Evolutionary conservation across 208 protist species (phyloP).

Genomic region (Phytomonas serpens): DNA sequence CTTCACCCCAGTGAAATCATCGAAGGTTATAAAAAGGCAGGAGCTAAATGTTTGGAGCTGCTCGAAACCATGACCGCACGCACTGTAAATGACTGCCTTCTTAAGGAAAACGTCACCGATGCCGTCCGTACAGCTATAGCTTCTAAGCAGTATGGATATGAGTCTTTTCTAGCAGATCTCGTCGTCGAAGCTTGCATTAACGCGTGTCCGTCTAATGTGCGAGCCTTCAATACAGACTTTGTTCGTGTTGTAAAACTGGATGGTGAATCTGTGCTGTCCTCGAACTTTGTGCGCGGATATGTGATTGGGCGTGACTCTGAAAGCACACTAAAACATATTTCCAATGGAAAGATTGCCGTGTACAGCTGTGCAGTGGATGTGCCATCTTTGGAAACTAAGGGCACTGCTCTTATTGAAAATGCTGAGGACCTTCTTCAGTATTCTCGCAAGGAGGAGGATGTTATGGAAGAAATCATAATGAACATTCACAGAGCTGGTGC

Average conservation of each 20-base stretch:
- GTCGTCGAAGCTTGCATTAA: constrained; percentile 95
- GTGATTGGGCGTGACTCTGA: constrained; percentile 94
- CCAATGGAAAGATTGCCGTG: constrained; percentile 97
- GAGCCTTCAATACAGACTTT: constrained; percentile 98
- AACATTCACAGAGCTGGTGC: constrained; percentile 94
- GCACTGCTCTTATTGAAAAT: constrained; percentile 95
- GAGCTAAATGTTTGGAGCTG: constrained; percentile 88
- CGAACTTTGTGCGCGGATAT: constrained; percentile 95
- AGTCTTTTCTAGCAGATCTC: constrained; percentile 92
- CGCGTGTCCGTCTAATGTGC: constrained; percentile 94
- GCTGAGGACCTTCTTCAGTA: constrained; percentile 98
- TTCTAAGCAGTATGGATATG: constrained; percentile 97
- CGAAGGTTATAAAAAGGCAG: constrained; percentile 95
- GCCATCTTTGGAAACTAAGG: constrained; percentile 97
- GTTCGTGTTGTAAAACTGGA: constrained; percentile 98
- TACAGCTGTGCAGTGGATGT: constrained; percentile 97
- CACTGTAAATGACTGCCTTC: constrained; percentile 77
- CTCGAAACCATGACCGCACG: constrained; percentile 62
- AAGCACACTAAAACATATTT: constrained; percentile 89
- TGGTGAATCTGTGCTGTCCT: constrained; percentile 93
- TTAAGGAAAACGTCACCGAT: constrained; percentile 64
- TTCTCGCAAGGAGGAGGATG: constrained; percentile 95
- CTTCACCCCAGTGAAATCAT: constrained; percentile 98
- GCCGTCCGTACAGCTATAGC: constrained; percentile 83
- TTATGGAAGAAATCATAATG: constrained; percentile 96